phyloP scores from a whole-genome alignment of 371 early-diverging fungal species.

The Mortierella sp. region DNA sequence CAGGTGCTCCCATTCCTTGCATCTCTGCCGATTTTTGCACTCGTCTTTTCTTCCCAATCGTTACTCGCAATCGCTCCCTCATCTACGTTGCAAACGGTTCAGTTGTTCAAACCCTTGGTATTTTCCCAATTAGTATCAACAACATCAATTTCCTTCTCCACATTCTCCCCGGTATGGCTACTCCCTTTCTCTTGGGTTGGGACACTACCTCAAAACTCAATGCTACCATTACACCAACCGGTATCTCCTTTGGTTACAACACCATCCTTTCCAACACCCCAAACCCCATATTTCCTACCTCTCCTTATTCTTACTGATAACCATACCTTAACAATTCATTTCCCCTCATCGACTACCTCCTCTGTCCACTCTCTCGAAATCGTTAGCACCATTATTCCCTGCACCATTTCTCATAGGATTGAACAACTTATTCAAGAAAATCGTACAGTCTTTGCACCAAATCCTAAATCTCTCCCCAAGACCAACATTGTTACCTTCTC shows the following conservation, averaged over 20 bases:
- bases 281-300: not conserved
- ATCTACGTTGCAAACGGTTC: not conserved
- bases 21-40: slow-evolving; percentile 12
- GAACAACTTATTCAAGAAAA: slow-evolving; percentile 16
- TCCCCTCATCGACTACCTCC: not conserved
- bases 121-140: not conserved
- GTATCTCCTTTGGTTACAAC: slow-evolving; percentile 2
- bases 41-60: not conserved
- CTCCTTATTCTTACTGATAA: not conserved
- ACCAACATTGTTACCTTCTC: not conserved
- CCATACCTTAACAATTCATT: not conserved
- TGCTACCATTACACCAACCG: not conserved
- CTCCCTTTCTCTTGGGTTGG: slow-evolving; percentile 14
- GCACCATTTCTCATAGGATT: not conserved
- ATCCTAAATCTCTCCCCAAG: slow-evolving; percentile 10
- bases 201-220: slow-evolving; percentile 4
- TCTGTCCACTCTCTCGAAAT: not conserved
- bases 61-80: not conserved
- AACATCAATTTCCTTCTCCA: slow-evolving; percentile 1
- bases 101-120: slow-evolving; percentile 12
- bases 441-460: slow-evolving; percentile 4
- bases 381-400: slow-evolving; percentile 7
- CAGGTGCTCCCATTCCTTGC: slow-evolving; percentile 14
- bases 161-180: slow-evolving; percentile 3
- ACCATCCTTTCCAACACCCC: not conserved